phyloP scores from a whole-genome alignment of 1,139 yeast genomes.

The Yamadazyma mexicana region DNA sequence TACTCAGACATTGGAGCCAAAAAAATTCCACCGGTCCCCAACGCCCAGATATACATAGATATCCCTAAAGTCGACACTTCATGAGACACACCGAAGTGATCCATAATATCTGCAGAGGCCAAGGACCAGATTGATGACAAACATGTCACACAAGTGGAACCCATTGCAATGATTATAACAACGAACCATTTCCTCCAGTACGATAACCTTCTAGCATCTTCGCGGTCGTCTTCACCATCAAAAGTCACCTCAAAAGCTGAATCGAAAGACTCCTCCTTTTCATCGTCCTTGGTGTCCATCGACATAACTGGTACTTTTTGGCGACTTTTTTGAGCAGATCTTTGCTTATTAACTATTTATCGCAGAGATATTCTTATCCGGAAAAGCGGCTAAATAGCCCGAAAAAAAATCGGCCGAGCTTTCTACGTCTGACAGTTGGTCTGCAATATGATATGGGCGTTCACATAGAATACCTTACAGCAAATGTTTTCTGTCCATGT shows the following conservation, averaged over 20 bases:
- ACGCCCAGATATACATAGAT: conserved; percentile 29
- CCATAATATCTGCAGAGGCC: conserved; percentile 24
- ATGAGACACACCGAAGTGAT: conserved; percentile 24
- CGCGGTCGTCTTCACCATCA: conserved; percentile 27
- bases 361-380: too few relatives aligned
- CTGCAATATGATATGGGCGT: too few relatives aligned
- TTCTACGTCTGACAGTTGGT: too few relatives aligned
- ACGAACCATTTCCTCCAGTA: conserved; percentile 28
- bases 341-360: not conserved
- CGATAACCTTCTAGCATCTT: conserved; percentile 25
- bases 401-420: too few relatives aligned
- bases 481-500: too few relatives aligned
- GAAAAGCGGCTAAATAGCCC: too few relatives aligned
- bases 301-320: too few relatives aligned
- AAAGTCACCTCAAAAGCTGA: conserved; percentile 19
- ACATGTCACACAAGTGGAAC: conserved; percentile 31
- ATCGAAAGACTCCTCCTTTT: conserved; percentile 1
- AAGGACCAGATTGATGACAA: conserved; percentile 34
- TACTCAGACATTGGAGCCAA: conserved; percentile 34
- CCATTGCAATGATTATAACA: conserved; percentile 24
- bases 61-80: conserved; percentile 31
- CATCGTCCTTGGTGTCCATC: not conserved
- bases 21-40: conserved; percentile 35
- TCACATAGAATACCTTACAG: too few relatives aligned
- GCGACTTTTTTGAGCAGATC: not conserved